Base-by-base conservation (phyloP, 2,329 filamentous ascomycete genomes). In the Aspergillus udagawae region DNA sequence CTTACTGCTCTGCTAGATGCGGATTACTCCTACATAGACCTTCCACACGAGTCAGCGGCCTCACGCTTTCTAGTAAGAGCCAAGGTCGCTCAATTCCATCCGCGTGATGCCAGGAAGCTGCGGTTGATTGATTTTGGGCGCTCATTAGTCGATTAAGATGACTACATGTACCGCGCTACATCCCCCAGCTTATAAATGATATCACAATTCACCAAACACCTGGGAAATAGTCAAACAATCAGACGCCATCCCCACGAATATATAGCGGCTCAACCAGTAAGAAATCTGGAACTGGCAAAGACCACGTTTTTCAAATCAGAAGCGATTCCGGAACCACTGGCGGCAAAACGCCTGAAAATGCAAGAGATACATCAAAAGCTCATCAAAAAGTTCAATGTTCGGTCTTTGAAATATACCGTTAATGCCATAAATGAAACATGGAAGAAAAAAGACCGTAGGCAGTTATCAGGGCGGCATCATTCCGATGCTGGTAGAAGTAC, bases 51-150 rank as follows among this genome's bases (percentile, higher is more conserved):
- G 55, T 81, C 80, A 41, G 82, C 81, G 14, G 78, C 79, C 17
- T 79, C 80, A 6, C 73, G 82, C 47, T 83, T 83, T 60, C 66
- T 84, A 35, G 78, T 84, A 17, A 74, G 79, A 63, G 79, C 80
- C 10, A 84, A 82, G 65, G 77, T 84, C 55, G 82, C 82, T 14
- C 80, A 83, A 58, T 82, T 82, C 51, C 79, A 83, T 65, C 80
- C 81, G 1, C 79, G 77, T 57, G 80, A 84, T 70, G 82, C 82
- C 17, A 72, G 73, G 57, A 77, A 77, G 59, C 62, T 83, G 58
- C 75, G 81, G 32, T 65, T 83, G 61, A 79, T 83, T 59, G 81
- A 83, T 66, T 83, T 83, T 70, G 80, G 79, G 14, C 72, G 72
- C 41, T 70, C 70, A 7, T 56, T 75, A 25, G 64, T 65, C 47